Evolutionary conservation across 2,329 filamentous ascomycete genomes (phyloP).

Genomic region (Scytalidium lignicola): DNA sequence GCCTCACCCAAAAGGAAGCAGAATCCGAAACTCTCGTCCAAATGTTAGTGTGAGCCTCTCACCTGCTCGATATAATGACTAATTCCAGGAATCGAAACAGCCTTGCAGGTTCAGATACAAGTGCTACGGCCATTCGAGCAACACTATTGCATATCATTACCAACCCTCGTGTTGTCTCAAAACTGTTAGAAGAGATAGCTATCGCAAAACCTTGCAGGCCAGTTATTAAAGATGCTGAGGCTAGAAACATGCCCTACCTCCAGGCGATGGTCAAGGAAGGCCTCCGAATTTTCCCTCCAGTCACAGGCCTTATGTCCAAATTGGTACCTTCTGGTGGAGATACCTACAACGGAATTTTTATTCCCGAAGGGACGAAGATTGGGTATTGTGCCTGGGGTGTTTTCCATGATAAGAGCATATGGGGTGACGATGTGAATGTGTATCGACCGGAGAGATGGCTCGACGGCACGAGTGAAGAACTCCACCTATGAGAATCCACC

Average conservation of each 20-base stretch:
- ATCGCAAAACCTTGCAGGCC: neutral
- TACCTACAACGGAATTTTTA: conserved; percentile 8
- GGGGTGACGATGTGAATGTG: conserved; percentile 31
- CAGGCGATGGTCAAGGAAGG: conserved; percentile 46
- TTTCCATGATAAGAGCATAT: conserved; percentile 28
- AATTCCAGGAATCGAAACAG: conserved; percentile 5
- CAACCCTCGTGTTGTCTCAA: conserved; percentile 8
- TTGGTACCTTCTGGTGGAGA: conserved; percentile 17
- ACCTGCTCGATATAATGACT: neutral
- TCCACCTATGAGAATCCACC: conserved; percentile 31
- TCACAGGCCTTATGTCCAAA: conserved; percentile 21
- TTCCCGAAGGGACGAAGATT: conserved; percentile 16
- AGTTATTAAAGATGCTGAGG: conserved; percentile 29
- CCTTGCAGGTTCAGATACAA: conserved; percentile 53
- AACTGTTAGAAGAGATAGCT: conserved; percentile 12
- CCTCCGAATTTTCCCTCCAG: conserved; percentile 40
- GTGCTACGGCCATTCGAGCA: conserved; percentile 44
- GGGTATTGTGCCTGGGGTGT: conserved; percentile 28
- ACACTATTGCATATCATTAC: conserved; percentile 13
- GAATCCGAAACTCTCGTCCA: conserved; percentile 11
- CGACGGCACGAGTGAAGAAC: conserved; percentile 19
- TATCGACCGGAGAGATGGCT: conserved; percentile 48
- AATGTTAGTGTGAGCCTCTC: conserved; percentile 19
- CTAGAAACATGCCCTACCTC: conserved; percentile 39
- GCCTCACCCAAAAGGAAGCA: conserved; percentile 16